phyloP scores from a whole-genome alignment of 768 basidiomycete species.

The Tylopilus rubrobrunneus region DNA sequence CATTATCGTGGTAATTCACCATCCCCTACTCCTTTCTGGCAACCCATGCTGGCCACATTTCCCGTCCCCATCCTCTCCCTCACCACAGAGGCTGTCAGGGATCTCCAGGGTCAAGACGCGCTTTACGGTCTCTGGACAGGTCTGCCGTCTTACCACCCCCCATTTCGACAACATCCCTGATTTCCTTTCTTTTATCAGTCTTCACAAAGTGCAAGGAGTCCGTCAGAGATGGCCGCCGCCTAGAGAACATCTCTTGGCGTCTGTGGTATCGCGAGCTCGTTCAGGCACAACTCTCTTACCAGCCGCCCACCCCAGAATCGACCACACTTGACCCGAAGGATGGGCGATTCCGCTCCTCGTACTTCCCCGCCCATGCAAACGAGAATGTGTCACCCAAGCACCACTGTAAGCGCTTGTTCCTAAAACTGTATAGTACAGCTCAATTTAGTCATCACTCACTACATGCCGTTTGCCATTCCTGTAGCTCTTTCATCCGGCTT shows the following conservation, averaged over 20 bases:
- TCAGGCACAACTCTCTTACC: constrained; percentile 28
- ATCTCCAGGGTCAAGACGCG: constrained; percentile 66
- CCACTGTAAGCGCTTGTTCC: constrained; percentile 15
- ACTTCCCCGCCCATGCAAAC: constrained; percentile 23
- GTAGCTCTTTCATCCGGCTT: constrained; percentile 23
- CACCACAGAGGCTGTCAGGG: constrained; percentile 59
- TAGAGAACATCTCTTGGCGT: constrained; percentile 89
- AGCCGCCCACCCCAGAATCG: constrained; percentile 29
- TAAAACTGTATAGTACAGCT: constrained; percentile 9
- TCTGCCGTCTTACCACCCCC: constrained; percentile 25
- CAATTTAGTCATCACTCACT: constrained; percentile 14
- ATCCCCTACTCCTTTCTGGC: constrained; percentile 9
- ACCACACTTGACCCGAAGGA: constrained; percentile 12
- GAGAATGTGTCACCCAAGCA: constrained; percentile 13
- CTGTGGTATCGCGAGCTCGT: constrained; percentile 71
- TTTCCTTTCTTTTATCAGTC: constrained; percentile 40
- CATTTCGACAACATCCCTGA: background rate
- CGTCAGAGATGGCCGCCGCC: constrained; percentile 71
- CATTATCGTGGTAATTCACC: constrained; percentile 6
- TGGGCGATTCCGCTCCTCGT: constrained; percentile 22
- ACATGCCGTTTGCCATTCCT: constrained; percentile 15
- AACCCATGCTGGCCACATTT: constrained; percentile 46
- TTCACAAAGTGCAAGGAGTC: constrained; percentile 82
- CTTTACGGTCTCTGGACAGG: constrained; percentile 66
- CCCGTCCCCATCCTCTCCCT: constrained; percentile 67